phyloP scores from a whole-genome alignment of 164 flowering plant genomes.

The Berberis thunbergii region DNA sequence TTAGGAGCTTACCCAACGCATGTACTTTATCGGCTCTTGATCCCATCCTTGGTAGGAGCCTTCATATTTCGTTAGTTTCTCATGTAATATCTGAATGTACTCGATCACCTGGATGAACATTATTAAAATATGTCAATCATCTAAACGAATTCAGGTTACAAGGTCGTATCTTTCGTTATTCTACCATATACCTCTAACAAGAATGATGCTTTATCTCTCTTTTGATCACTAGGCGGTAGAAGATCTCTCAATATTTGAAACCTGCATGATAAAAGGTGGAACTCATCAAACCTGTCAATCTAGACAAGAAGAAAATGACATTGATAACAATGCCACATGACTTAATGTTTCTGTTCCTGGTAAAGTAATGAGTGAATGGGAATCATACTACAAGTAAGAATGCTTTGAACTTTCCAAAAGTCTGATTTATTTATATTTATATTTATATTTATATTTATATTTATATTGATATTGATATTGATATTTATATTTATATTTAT shows the following conservation, averaged over 20 bases:
- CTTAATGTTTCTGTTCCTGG: too few species aligned
- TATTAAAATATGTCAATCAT: background rate
- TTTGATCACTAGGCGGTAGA: slow-evolving; percentile 83
- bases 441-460: too few species aligned
- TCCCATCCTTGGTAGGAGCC: slow-evolving; percentile 52
- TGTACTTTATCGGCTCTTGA: slow-evolving; percentile 47
- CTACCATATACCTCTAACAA: slow-evolving; percentile 55
- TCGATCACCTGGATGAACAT: slow-evolving; percentile 59
- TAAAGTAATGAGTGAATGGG: too few species aligned
- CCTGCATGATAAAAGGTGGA: slow-evolving; percentile 27
- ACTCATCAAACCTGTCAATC: background rate
- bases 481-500: too few species aligned
- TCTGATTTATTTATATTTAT: too few species aligned
- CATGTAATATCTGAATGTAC: slow-evolving; percentile 68
- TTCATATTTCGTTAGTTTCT: slow-evolving; percentile 57
- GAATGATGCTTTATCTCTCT: slow-evolving; percentile 95
- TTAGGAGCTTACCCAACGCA: slow-evolving; percentile 50
- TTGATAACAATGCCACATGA: too few species aligned
- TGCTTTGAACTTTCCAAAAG: too few species aligned
- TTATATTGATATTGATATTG: too few species aligned
- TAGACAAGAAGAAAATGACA: too few species aligned
- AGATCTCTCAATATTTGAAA: slow-evolving; percentile 85
- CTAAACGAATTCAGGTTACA: background rate
- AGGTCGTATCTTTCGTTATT: background rate
- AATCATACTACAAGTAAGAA: too few species aligned